Base-by-base conservation (phyloP, 2,329 filamentous ascomycete genomes). In the Nannizziopsis barbatae region DNA sequence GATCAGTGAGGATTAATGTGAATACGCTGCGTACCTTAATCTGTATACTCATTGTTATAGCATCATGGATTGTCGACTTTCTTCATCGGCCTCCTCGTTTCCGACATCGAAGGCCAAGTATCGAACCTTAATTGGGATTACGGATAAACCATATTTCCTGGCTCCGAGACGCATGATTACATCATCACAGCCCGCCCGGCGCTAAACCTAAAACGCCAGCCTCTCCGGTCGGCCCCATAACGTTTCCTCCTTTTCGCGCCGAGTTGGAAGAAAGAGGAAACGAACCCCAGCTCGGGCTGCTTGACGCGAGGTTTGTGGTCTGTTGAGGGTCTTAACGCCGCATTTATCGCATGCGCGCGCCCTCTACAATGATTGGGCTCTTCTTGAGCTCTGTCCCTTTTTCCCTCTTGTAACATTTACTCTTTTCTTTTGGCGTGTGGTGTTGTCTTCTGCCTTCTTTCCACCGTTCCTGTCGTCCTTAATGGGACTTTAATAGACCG, bases 41-140 rank as follows among this genome's bases (percentile, higher is more conserved):
- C 78, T 92, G 87, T 71, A 94, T 93, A 42, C 43, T 50, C 86
- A 95, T 96, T 58, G 70, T 83, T 76, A 64, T 63, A 55, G 61
- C 61, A 62, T 65, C 55, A 49, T 56, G 54, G 57, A 54, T 12
- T 32, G 11, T 27, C 8, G 15, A 14, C 15, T 17, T n/a, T 43
- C 12, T 33, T 45, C 27, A n/a, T 14, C 15, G 35, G 20, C 39
- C n/a, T 20, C 14, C 35, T 11, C 33, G 30, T 39, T 27, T 2
- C 32, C 35, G 37, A 45, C 22, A 22, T 45, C 35, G 18, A n/a
- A n/a, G n/a, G 8, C n/a, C 9, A 17, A 14, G 35, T 37, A 14
- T 14, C 14, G 14, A 15, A 37, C 35, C 17, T 37, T 15, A 37
- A 15, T 17, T 12, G 17, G 35, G 1, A n/a, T n/a, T 2, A 12